Evolutionary conservation across 2,329 filamentous ascomycete genomes (phyloP).

Genomic region (Pestalotiopsis sp.): DNA sequence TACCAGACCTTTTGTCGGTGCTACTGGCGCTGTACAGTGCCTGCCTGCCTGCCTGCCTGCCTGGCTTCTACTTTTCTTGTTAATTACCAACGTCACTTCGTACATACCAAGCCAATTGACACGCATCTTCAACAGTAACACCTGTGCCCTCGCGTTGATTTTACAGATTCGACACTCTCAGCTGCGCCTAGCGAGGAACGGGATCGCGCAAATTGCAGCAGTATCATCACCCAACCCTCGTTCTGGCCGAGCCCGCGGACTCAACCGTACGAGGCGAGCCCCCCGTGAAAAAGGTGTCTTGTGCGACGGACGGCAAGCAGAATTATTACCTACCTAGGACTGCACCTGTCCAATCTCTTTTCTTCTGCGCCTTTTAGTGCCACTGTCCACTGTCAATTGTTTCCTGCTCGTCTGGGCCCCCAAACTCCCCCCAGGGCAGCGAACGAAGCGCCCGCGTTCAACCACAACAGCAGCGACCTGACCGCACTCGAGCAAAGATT

Average conservation of each 20-base stretch:
- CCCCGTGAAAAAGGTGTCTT: slow-evolving; percentile 7
- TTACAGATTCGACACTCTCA: background rate
- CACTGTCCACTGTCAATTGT: background rate
- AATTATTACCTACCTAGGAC: background rate
- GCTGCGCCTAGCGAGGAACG: slow-evolving; percentile 1
- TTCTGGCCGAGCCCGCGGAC: background rate
- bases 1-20: background rate
- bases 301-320: slow-evolving; percentile 5
- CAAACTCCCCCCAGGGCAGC: background rate
- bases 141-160: background rate
- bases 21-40: background rate
- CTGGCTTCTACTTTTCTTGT: background rate
- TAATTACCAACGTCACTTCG: background rate
- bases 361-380: background rate
- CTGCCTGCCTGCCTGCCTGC: background rate
- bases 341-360: background rate
- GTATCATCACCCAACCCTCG: background rate
- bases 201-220: background rate
- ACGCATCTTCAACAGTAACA: background rate
- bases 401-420: background rate
- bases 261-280: background rate
- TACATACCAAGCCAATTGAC: background rate
- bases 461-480: slow-evolving; percentile 1
- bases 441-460: background rate
- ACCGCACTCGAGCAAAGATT: slow-evolving; percentile 3